Conservation (phyloP, 768 basidiomycete species). For the Exsudoporus frostii region DNA sequence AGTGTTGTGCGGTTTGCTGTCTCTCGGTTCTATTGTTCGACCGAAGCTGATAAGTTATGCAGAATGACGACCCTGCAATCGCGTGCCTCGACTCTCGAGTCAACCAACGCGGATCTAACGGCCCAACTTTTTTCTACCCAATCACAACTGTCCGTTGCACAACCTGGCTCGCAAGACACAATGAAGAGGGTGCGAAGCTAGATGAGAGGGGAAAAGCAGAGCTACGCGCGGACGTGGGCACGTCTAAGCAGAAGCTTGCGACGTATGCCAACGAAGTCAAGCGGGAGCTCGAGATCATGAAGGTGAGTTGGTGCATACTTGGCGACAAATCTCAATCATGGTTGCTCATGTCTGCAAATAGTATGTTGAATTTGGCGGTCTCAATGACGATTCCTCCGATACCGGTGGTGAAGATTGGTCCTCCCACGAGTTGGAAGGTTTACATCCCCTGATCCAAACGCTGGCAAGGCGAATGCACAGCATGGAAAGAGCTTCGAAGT, state of each 20-base stretch:
- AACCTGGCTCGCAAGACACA: slow-evolving; percentile 14
- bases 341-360: slow-evolving; percentile 31
- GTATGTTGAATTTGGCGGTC: slow-evolving; percentile 95
- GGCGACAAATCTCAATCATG: neutral
- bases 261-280: slow-evolving; percentile 89
- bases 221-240: slow-evolving; percentile 64
- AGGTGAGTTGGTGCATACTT: slow-evolving; percentile 47
- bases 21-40: neutral
- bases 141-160: slow-evolving; percentile 17
- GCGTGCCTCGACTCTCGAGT: slow-evolving; percentile 74
- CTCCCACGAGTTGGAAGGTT: slow-evolving; percentile 42
- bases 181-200: slow-evolving; percentile 14
- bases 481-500: slow-evolving; percentile 84
- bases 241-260: slow-evolving; percentile 64
- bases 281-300: slow-evolving; percentile 97
- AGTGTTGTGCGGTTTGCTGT: slow-evolving; percentile 49
- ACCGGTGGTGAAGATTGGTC: slow-evolving; percentile 53
- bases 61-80: slow-evolving; percentile 49
- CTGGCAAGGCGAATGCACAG: slow-evolving; percentile 73
- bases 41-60: neutral
- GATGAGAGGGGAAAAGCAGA: slow-evolving; percentile 19
- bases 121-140: slow-evolving; percentile 16
- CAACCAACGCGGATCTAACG: slow-evolving; percentile 33
- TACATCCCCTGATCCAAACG: slow-evolving; percentile 83
- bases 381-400: slow-evolving; percentile 59